These are phyloP conservation scores for Cornus controversa DNA, from an alignment of 148 eudicot species.

Conservation along the genomic window DNA sequence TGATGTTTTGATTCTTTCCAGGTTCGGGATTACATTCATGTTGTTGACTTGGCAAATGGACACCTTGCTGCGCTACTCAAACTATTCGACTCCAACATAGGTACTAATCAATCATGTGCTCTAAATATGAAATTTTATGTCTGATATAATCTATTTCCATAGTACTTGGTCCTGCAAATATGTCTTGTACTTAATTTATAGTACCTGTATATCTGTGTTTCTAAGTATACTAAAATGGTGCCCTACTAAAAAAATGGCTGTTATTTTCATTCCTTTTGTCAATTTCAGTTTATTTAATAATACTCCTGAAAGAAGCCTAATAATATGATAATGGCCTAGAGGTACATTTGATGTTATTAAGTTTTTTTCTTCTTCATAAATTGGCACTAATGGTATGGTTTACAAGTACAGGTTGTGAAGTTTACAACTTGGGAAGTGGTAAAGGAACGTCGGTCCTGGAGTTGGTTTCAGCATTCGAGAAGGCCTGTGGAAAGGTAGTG, in stretches of 20 bases:
- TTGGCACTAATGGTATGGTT: background rate
- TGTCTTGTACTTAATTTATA: too few relatives aligned
- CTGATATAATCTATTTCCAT: background rate
- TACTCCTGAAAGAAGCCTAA: too few relatives aligned
- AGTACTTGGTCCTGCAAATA: too few relatives aligned
- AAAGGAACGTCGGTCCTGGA: constrained; percentile 91
- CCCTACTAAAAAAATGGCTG: too few relatives aligned
- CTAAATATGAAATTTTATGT: background rate
- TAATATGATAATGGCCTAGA: too few relatives aligned
- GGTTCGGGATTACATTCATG: constrained; percentile 99
- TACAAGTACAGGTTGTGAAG: constrained; percentile 73
- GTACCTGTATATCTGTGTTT: background rate
- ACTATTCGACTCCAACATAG: constrained; percentile 64
- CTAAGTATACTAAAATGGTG: background rate
- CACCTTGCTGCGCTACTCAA: constrained; percentile 85
- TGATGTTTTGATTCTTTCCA: constrained; percentile 25
- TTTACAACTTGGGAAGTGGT: constrained; percentile 94
- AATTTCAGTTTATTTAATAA: too few relatives aligned
- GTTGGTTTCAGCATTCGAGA: constrained; percentile 98
- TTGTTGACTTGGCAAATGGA: constrained; percentile 95
- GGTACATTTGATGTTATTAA: too few relatives aligned
- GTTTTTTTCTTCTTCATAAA: too few relatives aligned
- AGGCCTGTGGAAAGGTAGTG: constrained; percentile 89
- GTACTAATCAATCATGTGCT: constrained; percentile 39
- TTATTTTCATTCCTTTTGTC: too few relatives aligned